These are phyloP conservation scores for Rhizophora apiculata DNA, from an alignment of 345 rosid genomes.

Conservation along the genomic window DNA sequence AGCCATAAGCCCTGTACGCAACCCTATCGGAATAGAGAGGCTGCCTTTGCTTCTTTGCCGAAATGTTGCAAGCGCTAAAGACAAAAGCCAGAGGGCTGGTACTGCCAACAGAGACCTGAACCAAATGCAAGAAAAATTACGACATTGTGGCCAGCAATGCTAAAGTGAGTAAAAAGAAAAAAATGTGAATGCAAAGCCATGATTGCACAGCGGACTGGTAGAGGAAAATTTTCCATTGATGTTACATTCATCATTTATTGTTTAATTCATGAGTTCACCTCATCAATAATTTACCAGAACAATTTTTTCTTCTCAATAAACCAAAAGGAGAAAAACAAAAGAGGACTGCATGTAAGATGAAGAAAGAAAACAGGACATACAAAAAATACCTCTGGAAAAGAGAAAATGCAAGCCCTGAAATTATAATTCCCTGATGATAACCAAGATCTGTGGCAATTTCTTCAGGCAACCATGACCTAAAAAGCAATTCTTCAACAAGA, in stretches of 20 bases:
- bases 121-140: neutral
- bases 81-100: slow-evolving; percentile 77
- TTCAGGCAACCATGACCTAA: slow-evolving; percentile 81
- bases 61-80: slow-evolving; percentile 61
- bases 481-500: slow-evolving; percentile 81
- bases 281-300: neutral
- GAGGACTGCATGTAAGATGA: neutral
- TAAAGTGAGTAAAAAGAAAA: neutral
- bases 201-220: neutral
- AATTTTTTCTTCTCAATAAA: neutral
- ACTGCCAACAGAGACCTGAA: slow-evolving; percentile 65
- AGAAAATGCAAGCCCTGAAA: slow-evolving; percentile 74
- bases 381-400: slow-evolving; percentile 64
- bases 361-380: neutral
- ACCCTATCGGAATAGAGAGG: slow-evolving; percentile 64
- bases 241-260: neutral
- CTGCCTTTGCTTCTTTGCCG: slow-evolving; percentile 60
- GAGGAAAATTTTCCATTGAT: neutral
- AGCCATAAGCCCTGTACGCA: slow-evolving; percentile 64
- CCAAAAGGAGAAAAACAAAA: neutral
- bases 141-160: neutral
- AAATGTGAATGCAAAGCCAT: neutral
- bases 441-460: slow-evolving; percentile 80
- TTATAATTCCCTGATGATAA: slow-evolving; percentile 62
- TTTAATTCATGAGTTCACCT: neutral